Base-by-base conservation (phyloP, 371 early-diverging fungal genomes). In the Choanephora cucurbitarum region DNA sequence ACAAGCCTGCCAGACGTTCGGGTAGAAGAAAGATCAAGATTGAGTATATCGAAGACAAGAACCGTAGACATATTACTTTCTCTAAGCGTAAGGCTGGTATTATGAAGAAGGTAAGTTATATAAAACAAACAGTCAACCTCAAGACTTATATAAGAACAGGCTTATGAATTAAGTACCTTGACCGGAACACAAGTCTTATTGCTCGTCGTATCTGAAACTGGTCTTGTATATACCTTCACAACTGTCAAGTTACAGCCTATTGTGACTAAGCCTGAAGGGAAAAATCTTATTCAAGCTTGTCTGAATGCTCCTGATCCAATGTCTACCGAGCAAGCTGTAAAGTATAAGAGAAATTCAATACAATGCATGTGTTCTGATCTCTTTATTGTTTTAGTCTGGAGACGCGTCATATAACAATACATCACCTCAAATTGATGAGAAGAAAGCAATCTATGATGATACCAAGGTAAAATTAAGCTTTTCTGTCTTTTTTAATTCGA, bases 151-250 rank as follows among this genome's bases (percentile, higher is more conserved):
- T 23, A 9, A 34, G 49, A 40, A 41, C 58, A 94, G 90, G 99
- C 99, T 14, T 97, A 93, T 64, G 99, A 99, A 72, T 82, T 99
- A 17, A 90, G 90, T 67, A 93, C 96, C 1, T 79, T 99, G 63
- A 99, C 99, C 10, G 98, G 98, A 42, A 96, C 98, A 2, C 95
- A 99, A 72, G 95, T 99, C 37, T 81, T 99, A 49, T 78, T 99
- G 45, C 70, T 99, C 33, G 92, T 99, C 4, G 98, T 98, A n/a
- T 94, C 96, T 4, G 99, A 96, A 69, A 97, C 96, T 28, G 98
- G 99, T 19, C 90, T 97, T 55, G 99, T 99, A 9, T 99, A 98
- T 73, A 97, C 99, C 4, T 99, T 97, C 73, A 97, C 99, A 8
- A 98, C 99, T 10, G 91, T 93, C 37, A 98, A 96, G 70, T 80